Evolutionary conservation across 1,139 yeast genomes (phyloP), one percentile per base, ranked within the genome.

Genomic region (Sugiyamaella pinicola): DNA sequence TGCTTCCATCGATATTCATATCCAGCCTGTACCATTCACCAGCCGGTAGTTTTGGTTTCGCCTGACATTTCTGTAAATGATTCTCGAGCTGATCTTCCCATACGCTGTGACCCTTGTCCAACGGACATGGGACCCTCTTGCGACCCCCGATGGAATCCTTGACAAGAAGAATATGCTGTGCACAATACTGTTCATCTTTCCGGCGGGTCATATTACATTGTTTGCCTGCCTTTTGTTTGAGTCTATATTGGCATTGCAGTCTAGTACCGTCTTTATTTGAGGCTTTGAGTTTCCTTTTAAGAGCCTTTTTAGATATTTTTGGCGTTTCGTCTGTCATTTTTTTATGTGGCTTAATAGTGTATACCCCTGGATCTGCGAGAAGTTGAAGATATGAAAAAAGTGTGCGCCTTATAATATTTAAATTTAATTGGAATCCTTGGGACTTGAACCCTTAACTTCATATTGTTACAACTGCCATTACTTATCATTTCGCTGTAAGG

Each of bases 51-150:
- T 51, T 58, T 21, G 54, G 74, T 5, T 66, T 62, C 19, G 72
- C 78, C 61, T 79, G 83, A 67, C 97, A 90, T 62, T 81, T 83
- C 53, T 70, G 72, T 51, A 84, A 46, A 69, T 90, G 97, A 22
- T 65, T 69, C 6, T 72, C 68, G 45, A 88, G 65, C 50, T 81
- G 83, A 42, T 76, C 73, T 47, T 74, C 74, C 87, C 89, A 83
- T 0, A 90, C 82, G 0, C 86, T 78, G 67, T 90, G 97, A 4
- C 80, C 75, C 0, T 84, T 81, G 64, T 89, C 96, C 31, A 85
- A 65, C 0, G 96, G 91, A 68, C 97, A 90, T 3, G 84, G 81
- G 0, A 90, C 76, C 56, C 96, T 71, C 29, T 71, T 72, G 13
- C 72, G 68, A 1, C 67, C 66, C 22, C 62, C 62, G 1, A 31